A percentile compares a stretch with the other conserved stretches of the same genome.
These are phyloP conservation scores for Penicillium digitatum DNA, from an alignment of 2,329 filamentous ascomycete species.

Conservation along the genomic window DNA sequence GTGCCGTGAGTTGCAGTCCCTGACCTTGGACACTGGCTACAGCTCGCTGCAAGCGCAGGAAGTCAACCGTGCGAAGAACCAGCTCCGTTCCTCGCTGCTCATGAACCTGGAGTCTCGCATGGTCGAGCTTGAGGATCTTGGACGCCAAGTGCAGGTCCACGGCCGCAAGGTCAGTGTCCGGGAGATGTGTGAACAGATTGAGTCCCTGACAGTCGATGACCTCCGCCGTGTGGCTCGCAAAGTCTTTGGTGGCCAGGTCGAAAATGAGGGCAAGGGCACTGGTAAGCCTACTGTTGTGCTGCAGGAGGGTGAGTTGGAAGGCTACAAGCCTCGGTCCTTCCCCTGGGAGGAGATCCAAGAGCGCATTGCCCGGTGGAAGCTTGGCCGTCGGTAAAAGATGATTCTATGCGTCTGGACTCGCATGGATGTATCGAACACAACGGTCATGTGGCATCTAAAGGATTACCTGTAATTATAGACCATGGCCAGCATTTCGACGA, in stretches of 20 bases:
- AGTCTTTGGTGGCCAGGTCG: slow-evolving; percentile 72
- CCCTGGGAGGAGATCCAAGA: slow-evolving; percentile 88
- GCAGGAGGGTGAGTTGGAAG: slow-evolving; percentile 79
- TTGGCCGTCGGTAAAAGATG: slow-evolving; percentile 59
- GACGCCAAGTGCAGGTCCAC: slow-evolving; percentile 93
- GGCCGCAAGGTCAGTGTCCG: slow-evolving; percentile 84
- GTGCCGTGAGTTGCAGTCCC: slow-evolving; percentile 78
- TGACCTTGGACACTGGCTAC: slow-evolving; percentile 73
- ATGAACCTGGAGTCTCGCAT: slow-evolving; percentile 98
- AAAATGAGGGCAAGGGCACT: slow-evolving; percentile 71
- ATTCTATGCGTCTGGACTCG: neutral
- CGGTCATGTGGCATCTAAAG: slow-evolving; percentile 1
- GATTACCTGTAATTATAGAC: slow-evolving; percentile 16
- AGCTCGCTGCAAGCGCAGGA: slow-evolving; percentile 68
- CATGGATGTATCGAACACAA: neutral
- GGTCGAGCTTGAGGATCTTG: slow-evolving; percentile 95
- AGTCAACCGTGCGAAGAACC: slow-evolving; percentile 93
- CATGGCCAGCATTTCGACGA: slow-evolving; percentile 4
- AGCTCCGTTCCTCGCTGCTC: slow-evolving; percentile 79
- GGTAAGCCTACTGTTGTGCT: slow-evolving; percentile 91
- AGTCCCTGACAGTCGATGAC: slow-evolving; percentile 73
- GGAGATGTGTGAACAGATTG: slow-evolving; percentile 89
- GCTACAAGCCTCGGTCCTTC: slow-evolving; percentile 63
- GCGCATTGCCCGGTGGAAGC: slow-evolving; percentile 74
- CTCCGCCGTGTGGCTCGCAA: slow-evolving; percentile 73